Evolutionary conservation across 2,329 filamentous ascomycete species (phyloP).

Genomic region (Dactylella cylindrospora): DNA sequence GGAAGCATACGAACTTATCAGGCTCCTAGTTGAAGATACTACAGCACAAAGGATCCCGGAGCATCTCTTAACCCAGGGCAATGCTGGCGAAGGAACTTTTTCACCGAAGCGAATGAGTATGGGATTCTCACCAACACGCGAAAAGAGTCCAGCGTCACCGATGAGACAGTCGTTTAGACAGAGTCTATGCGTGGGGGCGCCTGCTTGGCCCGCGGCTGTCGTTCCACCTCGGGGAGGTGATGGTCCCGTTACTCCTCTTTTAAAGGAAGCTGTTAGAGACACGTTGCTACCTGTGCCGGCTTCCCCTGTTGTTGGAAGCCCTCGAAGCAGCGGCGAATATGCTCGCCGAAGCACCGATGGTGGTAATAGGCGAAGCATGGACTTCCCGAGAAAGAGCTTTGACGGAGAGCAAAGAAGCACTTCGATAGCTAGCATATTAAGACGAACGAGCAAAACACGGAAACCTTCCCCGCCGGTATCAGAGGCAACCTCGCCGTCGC

Average conservation of each 20-base stretch:
- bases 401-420: slow-evolving; percentile 45
- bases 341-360: slow-evolving; percentile 61
- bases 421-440: slow-evolving; percentile 28
- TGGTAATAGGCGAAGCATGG: slow-evolving; percentile 57
- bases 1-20: slow-evolving; percentile 78
- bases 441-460: slow-evolving; percentile 14
- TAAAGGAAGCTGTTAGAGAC: slow-evolving; percentile 61
- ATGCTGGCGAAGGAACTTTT: slow-evolving; percentile 1
- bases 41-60: slow-evolving; percentile 55
- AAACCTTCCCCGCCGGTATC: slow-evolving; percentile 20
- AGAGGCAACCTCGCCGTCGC: slow-evolving; percentile 19
- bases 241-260: slow-evolving; percentile 25
- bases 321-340: slow-evolving; percentile 60
- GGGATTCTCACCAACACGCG: slow-evolving; percentile 27
- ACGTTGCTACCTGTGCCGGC: slow-evolving; percentile 62
- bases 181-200: slow-evolving; percentile 20
- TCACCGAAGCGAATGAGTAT: slow-evolving; percentile 13
- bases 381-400: slow-evolving; percentile 51
- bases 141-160: slow-evolving; percentile 29
- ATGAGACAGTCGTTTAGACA: slow-evolving; percentile 12
- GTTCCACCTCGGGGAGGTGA: slow-evolving; percentile 9
- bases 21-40: slow-evolving; percentile 68
- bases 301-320: slow-evolving; percentile 54
- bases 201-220: slow-evolving; percentile 16
- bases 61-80: slow-evolving; percentile 35